These are phyloP conservation scores for Ceratonia siliqua DNA, from an alignment of 306 rosid species.

Conservation along the genomic window DNA sequence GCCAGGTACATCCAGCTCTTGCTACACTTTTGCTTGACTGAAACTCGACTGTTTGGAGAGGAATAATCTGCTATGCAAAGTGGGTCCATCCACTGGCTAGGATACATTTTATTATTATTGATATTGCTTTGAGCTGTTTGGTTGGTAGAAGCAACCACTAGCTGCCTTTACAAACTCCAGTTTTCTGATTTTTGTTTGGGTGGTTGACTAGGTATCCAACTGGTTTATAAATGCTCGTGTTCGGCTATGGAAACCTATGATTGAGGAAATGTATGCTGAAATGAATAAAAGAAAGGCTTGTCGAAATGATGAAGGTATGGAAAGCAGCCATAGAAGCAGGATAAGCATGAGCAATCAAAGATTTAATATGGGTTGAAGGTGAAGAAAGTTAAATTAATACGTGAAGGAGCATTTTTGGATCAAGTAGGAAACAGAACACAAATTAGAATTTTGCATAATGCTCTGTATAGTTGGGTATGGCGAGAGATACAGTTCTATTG, in stretches of 20 bases:
- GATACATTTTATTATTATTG: neutral
- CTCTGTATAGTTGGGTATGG: slow-evolving; percentile 10
- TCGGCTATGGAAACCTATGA: slow-evolving; percentile 94
- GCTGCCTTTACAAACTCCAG: neutral
- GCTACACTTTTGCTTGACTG: neutral
- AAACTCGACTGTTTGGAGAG: neutral
- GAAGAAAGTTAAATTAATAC: slow-evolving; percentile 22
- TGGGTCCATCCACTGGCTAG: too few relatives aligned
- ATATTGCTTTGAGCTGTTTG: neutral
- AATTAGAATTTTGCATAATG: slow-evolving; percentile 32
- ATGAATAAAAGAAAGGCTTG: slow-evolving; percentile 66
- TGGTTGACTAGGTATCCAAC: slow-evolving; percentile 68
- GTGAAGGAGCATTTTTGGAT: slow-evolving; percentile 8
- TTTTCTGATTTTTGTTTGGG: neutral
- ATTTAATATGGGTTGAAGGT: slow-evolving; percentile 45
- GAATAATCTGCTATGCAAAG: neutral
- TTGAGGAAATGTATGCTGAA: slow-evolving; percentile 95
- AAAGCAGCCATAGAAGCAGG: slow-evolving; percentile 41
- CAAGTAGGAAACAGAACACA: slow-evolving; percentile 21
- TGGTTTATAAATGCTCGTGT: slow-evolving; percentile 98
- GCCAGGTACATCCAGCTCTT: slow-evolving; percentile 55
- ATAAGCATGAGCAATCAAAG: slow-evolving; percentile 42
- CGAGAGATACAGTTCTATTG: neutral
- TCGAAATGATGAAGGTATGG: slow-evolving; percentile 42
- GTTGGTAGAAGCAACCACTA: neutral